A percentile compares a stretch with the other conserved stretches of the same genome.
Evolutionary conservation across 2,329 filamentous ascomycete species (phyloP).

Genomic region (Tolypocladium sp.): DNA sequence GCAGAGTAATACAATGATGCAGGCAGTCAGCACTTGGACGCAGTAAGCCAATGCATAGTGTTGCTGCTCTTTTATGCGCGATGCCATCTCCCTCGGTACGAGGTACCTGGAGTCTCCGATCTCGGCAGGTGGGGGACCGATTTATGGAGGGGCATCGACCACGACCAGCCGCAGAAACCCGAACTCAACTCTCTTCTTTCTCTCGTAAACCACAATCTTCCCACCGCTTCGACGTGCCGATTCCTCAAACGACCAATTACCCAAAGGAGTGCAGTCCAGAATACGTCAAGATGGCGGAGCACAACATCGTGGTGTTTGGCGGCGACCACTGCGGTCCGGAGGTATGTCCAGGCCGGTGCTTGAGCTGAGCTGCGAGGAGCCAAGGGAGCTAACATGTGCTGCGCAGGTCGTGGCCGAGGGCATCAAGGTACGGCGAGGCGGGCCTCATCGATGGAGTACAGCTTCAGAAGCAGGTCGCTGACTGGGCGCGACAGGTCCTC

Average conservation of each 20-base stretch:
- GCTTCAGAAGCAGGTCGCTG: background rate
- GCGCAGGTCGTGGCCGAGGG: slow-evolving; percentile 67
- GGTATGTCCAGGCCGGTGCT: slow-evolving; percentile 37
- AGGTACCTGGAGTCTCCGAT: slow-evolving; percentile 16
- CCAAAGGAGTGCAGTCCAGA: background rate
- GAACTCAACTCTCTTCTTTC: background rate
- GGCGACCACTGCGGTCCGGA: slow-evolving; percentile 84
- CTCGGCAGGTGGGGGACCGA: slow-evolving; percentile 24
- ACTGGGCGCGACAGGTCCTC: slow-evolving; percentile 49
- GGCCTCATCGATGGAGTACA: background rate
- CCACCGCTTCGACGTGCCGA: background rate
- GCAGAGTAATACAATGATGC: too few relatives aligned
- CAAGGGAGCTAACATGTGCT: slow-evolving; percentile 8
- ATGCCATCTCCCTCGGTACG: background rate
- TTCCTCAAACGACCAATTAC: background rate
- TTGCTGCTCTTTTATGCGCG: background rate
- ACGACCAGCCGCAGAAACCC: background rate
- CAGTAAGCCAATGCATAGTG: background rate
- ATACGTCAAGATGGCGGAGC: slow-evolving; percentile 47
- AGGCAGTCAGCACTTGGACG: background rate
- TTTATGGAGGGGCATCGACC: background rate
- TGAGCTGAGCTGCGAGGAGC: slow-evolving; percentile 1
- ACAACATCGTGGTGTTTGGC: slow-evolving; percentile 72
- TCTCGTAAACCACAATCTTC: background rate
- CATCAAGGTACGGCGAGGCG: slow-evolving; percentile 55